Conservation (phyloP, 2,329 filamentous ascomycete species). For the Aspergillus ochraceus region DNA sequence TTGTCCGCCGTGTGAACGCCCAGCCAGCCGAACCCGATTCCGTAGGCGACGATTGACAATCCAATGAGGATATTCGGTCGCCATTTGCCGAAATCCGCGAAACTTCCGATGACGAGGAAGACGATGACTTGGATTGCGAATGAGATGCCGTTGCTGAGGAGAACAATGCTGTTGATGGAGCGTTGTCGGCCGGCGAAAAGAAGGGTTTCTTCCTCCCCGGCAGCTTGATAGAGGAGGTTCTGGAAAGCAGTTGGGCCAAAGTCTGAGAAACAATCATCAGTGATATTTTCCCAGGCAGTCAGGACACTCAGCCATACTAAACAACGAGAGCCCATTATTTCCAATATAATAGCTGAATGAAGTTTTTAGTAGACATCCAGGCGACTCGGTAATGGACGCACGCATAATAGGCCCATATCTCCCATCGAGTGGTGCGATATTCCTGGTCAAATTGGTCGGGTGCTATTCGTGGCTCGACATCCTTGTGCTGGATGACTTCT, state of each 20-base stretch:
- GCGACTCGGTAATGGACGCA: slow-evolving; percentile 27
- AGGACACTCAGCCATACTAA: slow-evolving; percentile 44
- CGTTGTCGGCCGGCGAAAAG: slow-evolving; percentile 57
- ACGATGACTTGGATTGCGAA: slow-evolving; percentile 65
- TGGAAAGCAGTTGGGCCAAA: slow-evolving; percentile 66
- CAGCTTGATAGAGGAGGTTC: slow-evolving; percentile 63
- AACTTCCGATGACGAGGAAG: slow-evolving; percentile 48
- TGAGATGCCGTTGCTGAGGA: slow-evolving; percentile 65
- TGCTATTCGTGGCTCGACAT: slow-evolving; percentile 43
- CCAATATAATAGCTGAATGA: slow-evolving; percentile 61
- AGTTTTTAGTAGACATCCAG: slow-evolving; percentile 20
- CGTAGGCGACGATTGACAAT: slow-evolving; percentile 62
- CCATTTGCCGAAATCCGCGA: slow-evolving; percentile 65
- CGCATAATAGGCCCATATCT: slow-evolving; percentile 60
- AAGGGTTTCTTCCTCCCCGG: slow-evolving; percentile 54
- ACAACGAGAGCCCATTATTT: slow-evolving; percentile 62
- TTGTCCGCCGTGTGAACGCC: slow-evolving; percentile 61
- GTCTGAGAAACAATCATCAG: slow-evolving; percentile 32
- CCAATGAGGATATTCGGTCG: slow-evolving; percentile 63
- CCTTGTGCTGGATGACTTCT: slow-evolving; percentile 7
- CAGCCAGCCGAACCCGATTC: slow-evolving; percentile 66
- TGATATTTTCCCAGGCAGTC: neutral
- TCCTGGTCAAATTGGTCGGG: slow-evolving; percentile 57
- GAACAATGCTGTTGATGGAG: slow-evolving; percentile 65
- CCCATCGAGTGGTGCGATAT: slow-evolving; percentile 53